Base-by-base conservation (phyloP, 2,329 filamentous ascomycete genomes). In the Diaporthe longicolla region DNA sequence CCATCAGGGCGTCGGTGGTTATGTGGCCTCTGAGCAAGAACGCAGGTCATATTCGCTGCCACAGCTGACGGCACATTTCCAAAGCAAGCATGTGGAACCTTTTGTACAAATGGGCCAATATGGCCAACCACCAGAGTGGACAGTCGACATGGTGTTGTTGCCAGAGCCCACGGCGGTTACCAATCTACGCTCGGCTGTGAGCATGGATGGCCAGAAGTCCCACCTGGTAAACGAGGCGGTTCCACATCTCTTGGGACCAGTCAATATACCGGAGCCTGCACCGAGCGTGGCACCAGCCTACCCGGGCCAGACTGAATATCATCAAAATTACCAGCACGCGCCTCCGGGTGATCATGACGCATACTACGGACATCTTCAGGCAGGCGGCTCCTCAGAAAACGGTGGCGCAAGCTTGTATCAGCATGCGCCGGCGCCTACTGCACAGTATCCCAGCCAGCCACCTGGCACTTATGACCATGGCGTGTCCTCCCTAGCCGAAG, bases 61-160 rank as follows among this genome's bases (percentile, higher is more conserved):
- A 37, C 87, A 89, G 70, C 87, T 94, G 72, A 88, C 89, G 75
- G 89, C 87, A 72, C 88, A 92, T 76, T 90, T 91, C 73, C 88
- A 90, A 52, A 78, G 79, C 63, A 80, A 79, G 26, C 87, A 88
- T 76, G 71, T 83, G 26, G 79, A 83, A 65, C 79, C 79, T 17
- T 77, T 78, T 48, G 76, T 76, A 73, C 59, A 55, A 58, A 75
- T 76, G 57, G 78, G 71, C 61, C 77, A 73, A 58, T 69, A 76
- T n/a, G 73, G 73, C 7, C 74, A 77, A 10, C 74, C 78, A 19
- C 73, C 83, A 48, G 83, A 88, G 76, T 89, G 87, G 87, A 80
- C 82, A 26, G 78, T 80, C 8, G 83, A 87, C 52, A 89, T 89
- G 87, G 79, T 89, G 10, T 77, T 82, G 68, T 76, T 87, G 11